Conservation (phyloP, 2,329 filamentous ascomycete species). For the Claviceps fusiformis region DNA sequence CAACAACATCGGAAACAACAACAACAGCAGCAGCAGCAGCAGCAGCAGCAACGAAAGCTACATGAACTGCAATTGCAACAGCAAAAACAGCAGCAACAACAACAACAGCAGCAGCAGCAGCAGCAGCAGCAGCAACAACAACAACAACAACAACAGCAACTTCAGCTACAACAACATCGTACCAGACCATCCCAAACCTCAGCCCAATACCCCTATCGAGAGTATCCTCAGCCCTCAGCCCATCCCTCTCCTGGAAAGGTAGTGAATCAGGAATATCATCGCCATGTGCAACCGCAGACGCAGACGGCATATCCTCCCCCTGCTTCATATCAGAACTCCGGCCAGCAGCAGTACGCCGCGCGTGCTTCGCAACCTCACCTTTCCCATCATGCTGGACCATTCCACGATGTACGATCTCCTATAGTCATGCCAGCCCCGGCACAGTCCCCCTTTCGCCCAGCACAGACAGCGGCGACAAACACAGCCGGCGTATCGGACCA, state of each 20-base stretch:
- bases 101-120: neutral
- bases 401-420: slow-evolving; percentile 37
- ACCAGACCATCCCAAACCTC: slow-evolving; percentile 24
- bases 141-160: neutral
- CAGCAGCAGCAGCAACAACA: neutral
- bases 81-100: neutral
- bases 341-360: slow-evolving; percentile 27
- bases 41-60: neutral
- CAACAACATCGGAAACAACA: neutral
- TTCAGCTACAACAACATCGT: slow-evolving; percentile 16
- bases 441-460: slow-evolving; percentile 33
- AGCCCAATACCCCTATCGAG: slow-evolving; percentile 34
- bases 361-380: slow-evolving; percentile 28
- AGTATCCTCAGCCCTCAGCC: slow-evolving; percentile 26
- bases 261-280: slow-evolving; percentile 31
- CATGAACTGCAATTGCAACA: neutral
- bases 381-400: slow-evolving; percentile 25
- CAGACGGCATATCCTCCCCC: slow-evolving; percentile 24
- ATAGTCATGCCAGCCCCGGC: slow-evolving; percentile 22
- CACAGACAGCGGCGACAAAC: slow-evolving; percentile 28
- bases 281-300: slow-evolving; percentile 17
- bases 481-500: slow-evolving; percentile 31
- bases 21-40: neutral
- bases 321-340: slow-evolving; percentile 24
- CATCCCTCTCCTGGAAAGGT: slow-evolving; percentile 36